A percentile compares a stretch with the other conserved stretches of the same genome.
These are phyloP conservation scores for Debaryomyces subglobosus DNA, from an alignment of 1,139 yeast genomes.

Conservation along the genomic window DNA sequence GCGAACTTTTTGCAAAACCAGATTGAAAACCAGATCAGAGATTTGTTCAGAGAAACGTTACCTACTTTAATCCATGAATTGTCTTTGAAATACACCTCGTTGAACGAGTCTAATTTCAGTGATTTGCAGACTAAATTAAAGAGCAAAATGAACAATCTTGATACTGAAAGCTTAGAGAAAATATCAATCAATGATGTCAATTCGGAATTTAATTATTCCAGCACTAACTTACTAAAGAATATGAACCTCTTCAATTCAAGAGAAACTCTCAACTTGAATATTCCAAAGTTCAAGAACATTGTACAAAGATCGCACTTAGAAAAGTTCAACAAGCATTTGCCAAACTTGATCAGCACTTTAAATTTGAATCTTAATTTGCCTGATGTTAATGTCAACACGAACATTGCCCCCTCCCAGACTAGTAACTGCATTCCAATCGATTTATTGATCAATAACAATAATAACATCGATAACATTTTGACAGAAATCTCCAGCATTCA, in stretches of 20 bases:
- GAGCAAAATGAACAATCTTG: constrained; percentile 8
- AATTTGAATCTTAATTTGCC: constrained; percentile 28
- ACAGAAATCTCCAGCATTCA: constrained; percentile 53
- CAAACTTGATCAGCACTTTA: constrained; percentile 43
- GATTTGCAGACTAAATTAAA: constrained; percentile 12
- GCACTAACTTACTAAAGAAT: constrained; percentile 65
- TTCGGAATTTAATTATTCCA: constrained; percentile 50
- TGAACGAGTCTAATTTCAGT: constrained; percentile 19
- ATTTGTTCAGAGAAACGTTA: constrained; percentile 78
- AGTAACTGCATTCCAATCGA: constrained; percentile 44
- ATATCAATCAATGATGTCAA: constrained; percentile 21
- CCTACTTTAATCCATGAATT: constrained; percentile 81
- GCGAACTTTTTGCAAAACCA: constrained; percentile 80
- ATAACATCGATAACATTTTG: constrained; percentile 32
- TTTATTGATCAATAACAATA: constrained; percentile 32
- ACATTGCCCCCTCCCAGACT: constrained; percentile 10
- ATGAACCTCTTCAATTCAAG: constrained; percentile 75
- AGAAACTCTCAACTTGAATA: constrained; percentile 71
- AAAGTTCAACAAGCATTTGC: constrained; percentile 40
- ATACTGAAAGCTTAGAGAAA: constrained; percentile 16
- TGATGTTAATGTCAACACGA: constrained; percentile 11
- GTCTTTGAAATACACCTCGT: constrained; percentile 69
- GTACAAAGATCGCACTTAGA: constrained; percentile 58
- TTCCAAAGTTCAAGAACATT: constrained; percentile 58
- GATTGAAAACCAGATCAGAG: constrained; percentile 79